Evolutionary conservation across 2,329 filamentous ascomycete species (phyloP), one percentile per base, ranked within the genome.

Genomic region (Simplicillium aogashimaense): DNA sequence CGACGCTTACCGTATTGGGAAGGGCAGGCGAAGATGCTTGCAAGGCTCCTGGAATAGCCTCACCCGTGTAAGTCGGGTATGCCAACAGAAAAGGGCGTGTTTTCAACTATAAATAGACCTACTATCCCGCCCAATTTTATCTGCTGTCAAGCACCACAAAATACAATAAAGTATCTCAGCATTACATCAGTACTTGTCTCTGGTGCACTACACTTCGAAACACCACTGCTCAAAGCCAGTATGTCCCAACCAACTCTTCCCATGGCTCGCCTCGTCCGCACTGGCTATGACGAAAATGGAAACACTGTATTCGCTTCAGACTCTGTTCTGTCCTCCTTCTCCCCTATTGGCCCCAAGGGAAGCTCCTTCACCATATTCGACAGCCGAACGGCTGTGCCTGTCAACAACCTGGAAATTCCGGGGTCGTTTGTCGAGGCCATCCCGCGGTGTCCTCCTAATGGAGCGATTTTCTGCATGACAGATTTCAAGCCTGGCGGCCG

Each of bases 381-480:
- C 49, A 41, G 44, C 13, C 47, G 52, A 13, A 31, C 40, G 4
- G 32, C 50, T 1, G 49, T 65, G 8, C 61, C 61, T 1, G 55
- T 53, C 13, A 52, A 52, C 36, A 58, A 60, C 51, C 40, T 40
- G 20, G 45, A 52, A 4, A 20, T 41, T 9, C 28, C 38, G 1
- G 38, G 40, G 4, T 20, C 38, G 12, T 47, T 48, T 20, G 33
- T 38, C 11, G 44, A 47, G 11, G 46, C 46, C 8, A 43, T 63
- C 3, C 60, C 63, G 0, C 55, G 60, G 16, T 61, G 58, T n/a
- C 50, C 59, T 5, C 56, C 56, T 1, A 29, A 42, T 4, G 65
- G 64, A 8, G 47, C 57, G n/a, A 43, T 56, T 14, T 64, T 65
- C 45, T 51, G 54, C 40, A 43, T 62, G 29, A 49, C 50, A 2